A percentile compares a stretch with the other conserved stretches of the same genome.
phyloP scores from a whole-genome alignment of 2,329 filamentous ascomycete genomes.

The Chrysoporthe austroafricana region DNA sequence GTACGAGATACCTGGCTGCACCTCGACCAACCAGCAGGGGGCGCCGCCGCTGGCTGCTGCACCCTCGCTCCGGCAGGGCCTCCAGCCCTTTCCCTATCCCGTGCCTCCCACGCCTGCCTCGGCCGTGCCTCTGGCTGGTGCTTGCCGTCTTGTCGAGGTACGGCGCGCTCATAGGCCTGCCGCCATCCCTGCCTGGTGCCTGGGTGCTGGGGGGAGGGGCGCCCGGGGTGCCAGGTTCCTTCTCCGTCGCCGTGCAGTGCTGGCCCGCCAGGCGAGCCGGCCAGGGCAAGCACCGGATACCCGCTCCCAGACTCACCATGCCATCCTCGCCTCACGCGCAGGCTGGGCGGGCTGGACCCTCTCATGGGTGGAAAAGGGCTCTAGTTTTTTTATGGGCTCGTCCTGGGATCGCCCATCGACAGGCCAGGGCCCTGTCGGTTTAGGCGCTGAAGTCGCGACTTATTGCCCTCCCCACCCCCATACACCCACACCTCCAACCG shows the following conservation, averaged over 20 bases:
- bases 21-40: slow-evolving; percentile 29
- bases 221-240: slow-evolving; percentile 21
- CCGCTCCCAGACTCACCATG: slow-evolving; percentile 47
- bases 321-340: slow-evolving; percentile 36
- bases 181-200: slow-evolving; percentile 36
- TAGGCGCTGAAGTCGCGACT: slow-evolving; percentile 51
- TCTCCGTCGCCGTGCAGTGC: slow-evolving; percentile 37
- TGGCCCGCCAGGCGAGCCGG: slow-evolving; percentile 45
- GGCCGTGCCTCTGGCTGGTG: slow-evolving; percentile 38
- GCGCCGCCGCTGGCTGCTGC: slow-evolving; percentile 35
- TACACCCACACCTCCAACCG: slow-evolving; percentile 30
- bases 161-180: slow-evolving; percentile 37
- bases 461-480: slow-evolving; percentile 44
- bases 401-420: slow-evolving; percentile 46
- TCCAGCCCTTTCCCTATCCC: slow-evolving; percentile 39
- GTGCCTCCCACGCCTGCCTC: slow-evolving; percentile 36
- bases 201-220: slow-evolving; percentile 18
- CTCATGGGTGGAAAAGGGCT: slow-evolving; percentile 44
- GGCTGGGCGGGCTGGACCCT: slow-evolving; percentile 35
- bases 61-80: slow-evolving; percentile 39
- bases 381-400: slow-evolving; percentile 51
- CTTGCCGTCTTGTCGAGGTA: slow-evolving; percentile 16
- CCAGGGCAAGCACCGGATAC: slow-evolving; percentile 39
- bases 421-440: slow-evolving; percentile 41
- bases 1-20: slow-evolving; percentile 28